Evolutionary conservation across 2,329 filamentous ascomycete species (phyloP).

Genomic region (Pseudomassariella vexata): DNA sequence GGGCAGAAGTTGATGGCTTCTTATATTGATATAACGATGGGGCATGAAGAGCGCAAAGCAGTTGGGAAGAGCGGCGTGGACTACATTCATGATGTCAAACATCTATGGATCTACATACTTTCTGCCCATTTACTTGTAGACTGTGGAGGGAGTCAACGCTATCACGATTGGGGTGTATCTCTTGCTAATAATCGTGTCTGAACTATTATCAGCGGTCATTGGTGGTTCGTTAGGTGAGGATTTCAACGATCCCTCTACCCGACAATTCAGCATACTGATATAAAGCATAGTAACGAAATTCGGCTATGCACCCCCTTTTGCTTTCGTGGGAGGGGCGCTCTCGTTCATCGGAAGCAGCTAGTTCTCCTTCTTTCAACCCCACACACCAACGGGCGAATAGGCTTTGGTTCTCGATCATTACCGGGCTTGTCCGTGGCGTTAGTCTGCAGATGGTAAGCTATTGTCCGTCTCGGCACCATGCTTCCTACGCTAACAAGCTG

Average conservation of each 20-base stretch:
- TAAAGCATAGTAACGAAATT: slow-evolving; percentile 12
- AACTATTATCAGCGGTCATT: slow-evolving; percentile 1
- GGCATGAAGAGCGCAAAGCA: not conserved
- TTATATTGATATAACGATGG: no score
- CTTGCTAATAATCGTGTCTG: not conserved
- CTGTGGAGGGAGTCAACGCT: not conserved
- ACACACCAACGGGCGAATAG: slow-evolving; percentile 11
- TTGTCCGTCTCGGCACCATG: no score
- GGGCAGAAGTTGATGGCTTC: no score
- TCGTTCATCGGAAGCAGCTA: slow-evolving; percentile 13
- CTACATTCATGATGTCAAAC: not conserved
- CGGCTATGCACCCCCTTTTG: slow-evolving; percentile 15
- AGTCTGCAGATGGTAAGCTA: slow-evolving; percentile 20
- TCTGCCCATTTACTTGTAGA: slow-evolving; percentile 2
- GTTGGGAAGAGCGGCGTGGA: slow-evolving; percentile 2
- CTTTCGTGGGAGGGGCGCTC: slow-evolving; percentile 11
- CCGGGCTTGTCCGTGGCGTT: slow-evolving; percentile 17
- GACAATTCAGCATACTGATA: not conserved
- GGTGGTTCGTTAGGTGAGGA: slow-evolving; percentile 1
- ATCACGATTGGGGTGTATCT: slow-evolving; percentile 1
- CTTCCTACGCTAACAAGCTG: slow-evolving; percentile 1
- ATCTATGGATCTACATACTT: not conserved
- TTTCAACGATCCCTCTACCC: not conserved
- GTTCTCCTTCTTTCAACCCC: slow-evolving; percentile 11
- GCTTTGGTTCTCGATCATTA: slow-evolving; percentile 18